Conservation (phyloP, 148 eudicot species). For the Rhododendron molle region DNA sequence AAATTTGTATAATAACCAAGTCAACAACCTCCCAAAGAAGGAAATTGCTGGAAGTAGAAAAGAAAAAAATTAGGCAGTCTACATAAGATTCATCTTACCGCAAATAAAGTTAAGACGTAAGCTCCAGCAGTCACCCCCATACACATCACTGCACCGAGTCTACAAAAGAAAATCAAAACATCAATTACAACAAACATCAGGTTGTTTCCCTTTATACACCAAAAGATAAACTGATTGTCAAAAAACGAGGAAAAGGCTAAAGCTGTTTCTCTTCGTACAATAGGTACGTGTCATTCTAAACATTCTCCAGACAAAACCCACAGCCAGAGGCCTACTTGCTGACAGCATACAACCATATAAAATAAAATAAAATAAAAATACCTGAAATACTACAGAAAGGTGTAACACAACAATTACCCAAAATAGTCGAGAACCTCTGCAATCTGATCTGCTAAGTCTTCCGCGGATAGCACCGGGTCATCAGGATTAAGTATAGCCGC, state of each 20-base stretch:
- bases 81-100: slow-evolving; percentile 50
- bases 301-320: neutral
- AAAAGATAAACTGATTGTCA: neutral
- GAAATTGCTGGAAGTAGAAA: slow-evolving; percentile 13
- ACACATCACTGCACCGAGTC: slow-evolving; percentile 85
- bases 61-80: neutral
- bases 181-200: neutral
- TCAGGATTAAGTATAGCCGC: slow-evolving; percentile 52
- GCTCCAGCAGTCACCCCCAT: slow-evolving; percentile 98
- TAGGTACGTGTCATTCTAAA: neutral
- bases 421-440: slow-evolving; percentile 82
- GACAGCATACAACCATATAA: neutral
- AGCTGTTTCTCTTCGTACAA: neutral
- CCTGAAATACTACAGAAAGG: neutral
- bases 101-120: slow-evolving; percentile 77
- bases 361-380: neutral
- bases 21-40: neutral
- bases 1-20: neutral
- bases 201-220: neutral
- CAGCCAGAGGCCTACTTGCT: neutral
- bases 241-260: neutral
- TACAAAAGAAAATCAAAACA: slow-evolving; percentile 22
- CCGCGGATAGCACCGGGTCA: slow-evolving; percentile 56
- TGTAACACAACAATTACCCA: slow-evolving; percentile 42
- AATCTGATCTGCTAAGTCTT: slow-evolving; percentile 93